A percentile compares a stretch with the other conserved stretches of the same genome.
phyloP scores from a whole-genome alignment of 2,329 filamentous ascomycete species.

The Eutypella sp. region DNA sequence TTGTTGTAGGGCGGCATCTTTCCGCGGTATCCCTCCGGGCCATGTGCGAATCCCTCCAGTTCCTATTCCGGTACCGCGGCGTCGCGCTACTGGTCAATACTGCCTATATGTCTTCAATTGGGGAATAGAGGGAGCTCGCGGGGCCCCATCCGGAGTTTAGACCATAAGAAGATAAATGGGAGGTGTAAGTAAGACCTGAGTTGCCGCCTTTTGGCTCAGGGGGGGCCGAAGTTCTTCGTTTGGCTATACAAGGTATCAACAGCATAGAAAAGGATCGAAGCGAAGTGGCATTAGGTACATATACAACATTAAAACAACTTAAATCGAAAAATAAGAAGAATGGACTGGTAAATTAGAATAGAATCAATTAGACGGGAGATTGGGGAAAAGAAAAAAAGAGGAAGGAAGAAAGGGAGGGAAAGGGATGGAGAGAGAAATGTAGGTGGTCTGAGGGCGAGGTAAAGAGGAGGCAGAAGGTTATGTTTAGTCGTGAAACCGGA shows the following conservation, averaged over 20 bases:
- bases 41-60: neutral
- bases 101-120: neutral
- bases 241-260: too few species aligned
- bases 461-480: neutral
- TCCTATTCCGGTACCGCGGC: neutral
- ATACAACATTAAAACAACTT: too few species aligned
- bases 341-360: neutral
- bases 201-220: too few species aligned
- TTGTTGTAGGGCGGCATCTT: constrained; percentile 1
- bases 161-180: neutral
- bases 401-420: neutral
- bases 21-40: neutral
- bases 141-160: neutral
- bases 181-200: neutral
- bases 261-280: too few species aligned
- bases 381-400: neutral
- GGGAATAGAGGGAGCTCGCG: neutral
- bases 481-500: neutral
- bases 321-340: neutral
- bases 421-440: too few species aligned
- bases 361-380: neutral
- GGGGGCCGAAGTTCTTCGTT: neutral
- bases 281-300: too few species aligned
- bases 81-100: neutral
- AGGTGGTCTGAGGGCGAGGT: neutral